Evolutionary conservation across 129 eudicot species (phyloP).

Genomic region (Gnaphalium uliginosum): DNA sequence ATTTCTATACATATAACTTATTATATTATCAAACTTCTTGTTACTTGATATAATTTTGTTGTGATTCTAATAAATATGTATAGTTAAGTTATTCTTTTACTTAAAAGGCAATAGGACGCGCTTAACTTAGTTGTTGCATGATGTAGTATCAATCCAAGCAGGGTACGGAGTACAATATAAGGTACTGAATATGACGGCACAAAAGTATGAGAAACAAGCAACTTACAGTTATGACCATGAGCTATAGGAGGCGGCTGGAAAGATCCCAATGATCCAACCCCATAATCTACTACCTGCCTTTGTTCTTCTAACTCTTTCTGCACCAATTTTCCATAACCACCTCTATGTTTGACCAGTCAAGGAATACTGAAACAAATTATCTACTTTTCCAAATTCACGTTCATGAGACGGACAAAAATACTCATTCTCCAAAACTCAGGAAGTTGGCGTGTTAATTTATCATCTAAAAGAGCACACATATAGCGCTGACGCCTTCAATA

Average conservation of each 20-base stretch:
- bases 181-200: not conserved
- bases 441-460: not conserved
- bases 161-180: not conserved
- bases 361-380: constrained; percentile 35
- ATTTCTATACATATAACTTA: too few relatives aligned
- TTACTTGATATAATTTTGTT: too few relatives aligned
- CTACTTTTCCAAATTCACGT: not conserved
- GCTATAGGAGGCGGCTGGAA: constrained; percentile 75
- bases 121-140: not conserved
- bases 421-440: not conserved
- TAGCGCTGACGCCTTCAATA: not conserved
- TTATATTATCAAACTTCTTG: too few relatives aligned
- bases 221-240: constrained; percentile 62
- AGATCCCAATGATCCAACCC: constrained; percentile 78
- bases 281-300: constrained; percentile 90
- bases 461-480: not conserved
- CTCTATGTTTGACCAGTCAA: constrained; percentile 81
- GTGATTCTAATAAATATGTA: not conserved
- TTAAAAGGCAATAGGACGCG: not conserved
- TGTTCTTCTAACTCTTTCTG: constrained; percentile 89
- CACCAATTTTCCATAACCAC: constrained; percentile 94
- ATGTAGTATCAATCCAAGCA: not conserved
- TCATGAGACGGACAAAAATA: not conserved
- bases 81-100: not conserved
- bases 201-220: not conserved